phyloP scores from a whole-genome alignment of 106 monocot genomes.

The Phalaenopsis aphrodite region DNA sequence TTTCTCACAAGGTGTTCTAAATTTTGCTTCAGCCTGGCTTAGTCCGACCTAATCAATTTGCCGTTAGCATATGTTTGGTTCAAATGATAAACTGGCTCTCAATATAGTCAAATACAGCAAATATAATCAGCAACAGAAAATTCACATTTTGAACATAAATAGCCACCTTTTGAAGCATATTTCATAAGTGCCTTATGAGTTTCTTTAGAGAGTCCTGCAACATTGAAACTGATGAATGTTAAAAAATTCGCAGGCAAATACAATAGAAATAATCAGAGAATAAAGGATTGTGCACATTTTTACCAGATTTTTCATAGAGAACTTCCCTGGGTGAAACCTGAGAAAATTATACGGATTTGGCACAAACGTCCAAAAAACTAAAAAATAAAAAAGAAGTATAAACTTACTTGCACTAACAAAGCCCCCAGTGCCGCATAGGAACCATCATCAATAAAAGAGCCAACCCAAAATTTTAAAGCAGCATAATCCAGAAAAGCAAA shows the following conservation, averaged over 20 bases:
- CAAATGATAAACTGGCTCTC: not conserved
- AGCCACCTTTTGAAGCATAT: slow-evolving; percentile 69
- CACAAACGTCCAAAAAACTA: slow-evolving; percentile 1
- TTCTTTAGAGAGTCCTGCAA: slow-evolving; percentile 72
- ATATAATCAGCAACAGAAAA: not conserved
- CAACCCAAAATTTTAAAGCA: slow-evolving; percentile 79
- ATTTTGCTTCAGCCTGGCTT: not conserved
- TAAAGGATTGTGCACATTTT: not conserved
- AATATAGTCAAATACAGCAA: not conserved
- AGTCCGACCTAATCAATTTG: not conserved
- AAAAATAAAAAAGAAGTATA: not conserved
- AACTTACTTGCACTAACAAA: slow-evolving; percentile 83
- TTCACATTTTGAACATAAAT: not conserved
- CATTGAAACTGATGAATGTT: slow-evolving; percentile 11
- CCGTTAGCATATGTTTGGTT: not conserved
- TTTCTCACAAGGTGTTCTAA: not conserved
- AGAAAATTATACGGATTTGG: slow-evolving; percentile 8
- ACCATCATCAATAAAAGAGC: slow-evolving; percentile 74
- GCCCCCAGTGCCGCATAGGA: slow-evolving; percentile 72
- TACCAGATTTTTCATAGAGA: slow-evolving; percentile 80
- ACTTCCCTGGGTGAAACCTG: slow-evolving; percentile 93
- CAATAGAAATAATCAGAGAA: not conserved
- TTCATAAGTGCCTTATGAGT: slow-evolving; percentile 62
- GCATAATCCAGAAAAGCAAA: slow-evolving; percentile 94
- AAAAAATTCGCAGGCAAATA: not conserved